phyloP scores from a whole-genome alignment of 2,329 filamentous ascomycete species.

The Alternaria burnsii region DNA sequence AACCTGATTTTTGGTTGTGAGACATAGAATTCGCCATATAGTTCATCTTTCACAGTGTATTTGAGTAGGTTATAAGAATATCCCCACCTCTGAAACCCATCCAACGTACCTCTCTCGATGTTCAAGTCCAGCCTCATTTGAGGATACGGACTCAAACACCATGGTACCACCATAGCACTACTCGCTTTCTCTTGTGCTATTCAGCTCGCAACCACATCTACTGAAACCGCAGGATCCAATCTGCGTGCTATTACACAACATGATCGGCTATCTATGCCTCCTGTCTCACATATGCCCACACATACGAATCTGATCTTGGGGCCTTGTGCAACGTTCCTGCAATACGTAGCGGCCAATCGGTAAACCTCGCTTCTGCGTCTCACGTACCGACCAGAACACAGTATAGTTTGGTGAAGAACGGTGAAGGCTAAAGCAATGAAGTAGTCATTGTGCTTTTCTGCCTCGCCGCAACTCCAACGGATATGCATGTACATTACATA shows the following conservation, averaged over 20 bases:
- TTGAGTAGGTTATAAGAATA: no score
- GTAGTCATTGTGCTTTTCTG: background rate
- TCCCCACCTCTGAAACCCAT: background rate
- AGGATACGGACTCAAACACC: accelerated
- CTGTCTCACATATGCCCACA: background rate
- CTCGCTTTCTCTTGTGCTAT: background rate
- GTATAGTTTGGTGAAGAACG: background rate
- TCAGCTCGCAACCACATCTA: background rate
- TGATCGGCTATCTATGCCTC: background rate
- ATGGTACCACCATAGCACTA: background rate
- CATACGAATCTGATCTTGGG: background rate
- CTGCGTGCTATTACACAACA: background rate
- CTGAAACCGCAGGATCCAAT: background rate
- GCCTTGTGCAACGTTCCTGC: background rate
- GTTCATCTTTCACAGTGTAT: no score
- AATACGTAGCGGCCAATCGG: background rate
- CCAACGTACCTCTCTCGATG: no score
- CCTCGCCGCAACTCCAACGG: background rate
- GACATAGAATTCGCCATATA: no score
- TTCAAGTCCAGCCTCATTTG: background rate
- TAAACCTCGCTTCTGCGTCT: background rate
- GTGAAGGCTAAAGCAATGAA: background rate
- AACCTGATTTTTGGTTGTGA: no score
- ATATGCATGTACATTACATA: background rate
- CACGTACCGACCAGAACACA: background rate